Evolutionary conservation across 176 grass and related monocot species (phyloP), one percentile per base, ranked within the genome.

Genomic region (Ampelocalamus luodianensis): DNA sequence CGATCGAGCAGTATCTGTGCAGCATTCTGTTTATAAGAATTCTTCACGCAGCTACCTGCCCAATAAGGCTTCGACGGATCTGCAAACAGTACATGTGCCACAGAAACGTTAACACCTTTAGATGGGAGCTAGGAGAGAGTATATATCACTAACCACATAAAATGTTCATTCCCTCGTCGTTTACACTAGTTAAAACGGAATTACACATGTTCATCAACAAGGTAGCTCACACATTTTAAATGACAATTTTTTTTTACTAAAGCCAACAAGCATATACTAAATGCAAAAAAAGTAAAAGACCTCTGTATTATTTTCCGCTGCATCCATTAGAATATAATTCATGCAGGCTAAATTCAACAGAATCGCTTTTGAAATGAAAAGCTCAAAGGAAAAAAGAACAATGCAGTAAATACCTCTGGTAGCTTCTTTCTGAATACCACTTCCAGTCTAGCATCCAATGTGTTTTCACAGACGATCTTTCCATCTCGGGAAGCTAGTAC

Each of bases 401-500:
- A 42, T 34, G 12, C 22, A 56, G 10, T 18, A n/a, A 7, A 39
- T 78, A 95, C 95, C 93, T 95, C 91, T 12, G 93, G 95, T 54
- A 98, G 85, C 85, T 98, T 98, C 91, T 93, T 91, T 80, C 93
- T 81, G 46, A 95, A 98, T 29, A 82, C 87, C 60, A 95, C 76
- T 80, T 95, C 89, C 24, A 98, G 80, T 74, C 93, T 93, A 82
- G 95, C 87, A 93, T 98, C 95, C 60, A 98, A 86, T 59, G 93
- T 98, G 83, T 98, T 95, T 71, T 95, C 93, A 18, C 74, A 91
- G 44, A 98, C 95, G 12, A 98, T 98, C 89, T 93, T 98, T 55
- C 95, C 92, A 86, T 93, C 88, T 79, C 64, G 87, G 54, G 90
- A 97, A 78, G 94, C 92, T 61, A 97, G 65, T 40, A 97, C 94